A percentile compares a stretch with the other conserved stretches of the same genome.
Conservation (phyloP, 140 eudicot genomes). For the Erigeron philadelphicus region DNA sequence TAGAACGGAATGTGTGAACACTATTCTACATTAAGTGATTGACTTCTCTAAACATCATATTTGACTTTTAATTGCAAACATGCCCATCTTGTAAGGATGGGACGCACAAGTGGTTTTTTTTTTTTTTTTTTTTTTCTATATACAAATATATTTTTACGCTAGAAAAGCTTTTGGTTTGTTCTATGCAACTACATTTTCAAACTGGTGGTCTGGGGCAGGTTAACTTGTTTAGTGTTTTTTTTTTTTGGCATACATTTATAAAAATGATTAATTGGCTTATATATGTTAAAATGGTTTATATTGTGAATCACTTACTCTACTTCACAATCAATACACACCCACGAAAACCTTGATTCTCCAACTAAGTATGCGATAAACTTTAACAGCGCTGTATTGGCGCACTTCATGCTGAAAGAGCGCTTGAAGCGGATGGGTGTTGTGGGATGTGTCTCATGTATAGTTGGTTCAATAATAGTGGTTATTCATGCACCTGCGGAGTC, state of each 20-base stretch:
- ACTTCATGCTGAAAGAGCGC: slow-evolving; percentile 64
- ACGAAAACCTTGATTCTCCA: neutral
- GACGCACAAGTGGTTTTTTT: too few relatives aligned
- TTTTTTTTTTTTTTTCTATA: too few relatives aligned
- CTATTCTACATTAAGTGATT: neutral
- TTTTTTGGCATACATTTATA: too few relatives aligned
- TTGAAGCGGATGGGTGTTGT: slow-evolving; percentile 54
- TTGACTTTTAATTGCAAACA: neutral
- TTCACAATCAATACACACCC: neutral
- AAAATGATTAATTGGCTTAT: neutral
- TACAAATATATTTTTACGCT: too few relatives aligned
- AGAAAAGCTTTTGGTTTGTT: too few relatives aligned
- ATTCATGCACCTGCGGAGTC: slow-evolving; percentile 77
- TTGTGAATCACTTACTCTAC: neutral
- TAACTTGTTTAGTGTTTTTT: too few relatives aligned
- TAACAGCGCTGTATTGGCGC: slow-evolving; percentile 79
- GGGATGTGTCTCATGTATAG: slow-evolving; percentile 75
- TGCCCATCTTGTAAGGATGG: neutral
- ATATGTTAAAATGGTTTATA: too few relatives aligned
- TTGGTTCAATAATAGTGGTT: slow-evolving; percentile 65
- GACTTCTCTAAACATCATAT: slow-evolving; percentile 1
- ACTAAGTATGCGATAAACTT: slow-evolving; percentile 28
- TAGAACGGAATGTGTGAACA: too few relatives aligned
- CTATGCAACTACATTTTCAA: too few relatives aligned
- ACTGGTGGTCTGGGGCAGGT: too few relatives aligned